Evolutionary conservation across 495 filamentous ascomycete species (phyloP), one percentile per base, ranked within the genome.

Genomic region (Xylaria flabelliformis): DNA sequence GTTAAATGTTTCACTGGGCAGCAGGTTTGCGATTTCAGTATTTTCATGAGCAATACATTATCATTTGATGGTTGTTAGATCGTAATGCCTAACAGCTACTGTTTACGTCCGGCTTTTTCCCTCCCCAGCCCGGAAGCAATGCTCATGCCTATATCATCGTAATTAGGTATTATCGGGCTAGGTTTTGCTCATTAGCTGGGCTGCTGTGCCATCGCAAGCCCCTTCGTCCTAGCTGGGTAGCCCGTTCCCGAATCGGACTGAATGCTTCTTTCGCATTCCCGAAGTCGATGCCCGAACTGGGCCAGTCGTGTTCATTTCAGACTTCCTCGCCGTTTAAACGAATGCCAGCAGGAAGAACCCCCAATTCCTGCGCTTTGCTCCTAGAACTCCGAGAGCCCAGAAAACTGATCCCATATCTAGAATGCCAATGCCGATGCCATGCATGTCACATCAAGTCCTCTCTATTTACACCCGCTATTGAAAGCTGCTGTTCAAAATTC

Each of bases 341-440:
- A 81, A 78, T 78, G 79, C 74, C 73, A 74, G 64, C 77, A 79
- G 76, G 79, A 76, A 73, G 46, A 69, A 36, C 62, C 34, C 74
- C 50, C 74, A 71, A 72, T 72, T 71, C 79, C 74, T 74, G 77
- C 75, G 67, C 72, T 71, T 75, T 84, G 80, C 83, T 85, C 82
- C 82, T 73, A 76, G 80, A 85, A 84, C 83, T 84, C 82, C 82
- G 72, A 79, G 76, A 83, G 80, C 75, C 81, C 80, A 78, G 76
- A 79, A 72, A 78, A 72, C 69, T 80, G 73, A 74, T 79, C 78
- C 82, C 79, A 78, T 78, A 81, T 86, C 84, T 86, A 86, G 80
- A 84, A 84, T 83, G 82, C 80, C 84, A 85, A 81, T 82, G 80
- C 82, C 83, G 75, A 81, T 85, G 83, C 82, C 82, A 84, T 86